Base-by-base conservation (phyloP, 805 yeast species). In the Candida jianshihensis region DNA sequence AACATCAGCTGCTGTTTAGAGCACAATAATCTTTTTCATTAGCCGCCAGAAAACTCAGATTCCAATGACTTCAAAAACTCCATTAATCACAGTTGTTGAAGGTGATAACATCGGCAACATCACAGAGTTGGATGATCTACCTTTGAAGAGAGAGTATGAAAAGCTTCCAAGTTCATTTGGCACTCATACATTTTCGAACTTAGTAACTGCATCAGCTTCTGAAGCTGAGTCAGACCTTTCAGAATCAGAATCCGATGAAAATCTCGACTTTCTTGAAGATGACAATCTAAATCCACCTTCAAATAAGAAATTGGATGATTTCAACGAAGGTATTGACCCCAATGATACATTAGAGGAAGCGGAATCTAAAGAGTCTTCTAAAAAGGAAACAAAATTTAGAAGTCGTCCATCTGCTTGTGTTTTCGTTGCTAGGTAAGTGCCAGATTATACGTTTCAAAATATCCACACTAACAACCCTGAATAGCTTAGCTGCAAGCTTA, bases 391-490 rank as follows among this genome's bases (percentile, higher is more conserved):
- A 6, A 26, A 43, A 4, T 54, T 57, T 34, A 61, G 71, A 28
- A 85, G 82, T 7, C 69, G 82, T 32, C 96, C 96, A 13, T 80
- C 95, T 0, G 77, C 94, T 1, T 85, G 95, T 59, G 83, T 86
- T 2, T 86, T 87, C 63, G 95, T 86, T 38, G 95, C 95, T n/a
- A 60, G 52, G 51, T 46, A 36, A n/a, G n/a, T 11, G 51, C 36
- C 8, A 11, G n/a, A n/a, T 4, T 8, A 9, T 11, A 7, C 27
- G 27, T 11, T 15, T n/a, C 5, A 16, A n/a, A 13, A 18, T 24
- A 32, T 12, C 14, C 37, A 30, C 14, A 5, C 19, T 8, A 19
- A 25, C 33, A 9, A 18, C 15, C 30, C 16, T 17, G 18, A 5
- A n/a, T 19, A 78, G 90, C 56, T 71, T 87, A 36, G 71, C 85